Conservation (phyloP, 768 basidiomycete species). For the Calocybe cyanea region DNA sequence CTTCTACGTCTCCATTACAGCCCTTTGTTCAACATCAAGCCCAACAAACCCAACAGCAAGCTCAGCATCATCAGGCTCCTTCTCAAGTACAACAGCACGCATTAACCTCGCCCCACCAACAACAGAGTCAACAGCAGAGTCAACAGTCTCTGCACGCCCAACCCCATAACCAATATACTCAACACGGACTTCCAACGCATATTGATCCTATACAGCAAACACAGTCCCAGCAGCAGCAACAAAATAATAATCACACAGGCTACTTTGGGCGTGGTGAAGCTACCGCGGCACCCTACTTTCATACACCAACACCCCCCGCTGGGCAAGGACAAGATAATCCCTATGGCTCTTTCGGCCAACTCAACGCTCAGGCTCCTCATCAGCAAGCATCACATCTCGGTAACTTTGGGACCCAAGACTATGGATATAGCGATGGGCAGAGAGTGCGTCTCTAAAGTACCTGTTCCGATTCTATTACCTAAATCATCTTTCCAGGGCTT, state of each 20-base stretch:
- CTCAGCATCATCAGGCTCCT: slow-evolving; percentile 22
- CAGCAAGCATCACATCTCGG: slow-evolving; percentile 53
- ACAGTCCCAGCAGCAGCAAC: slow-evolving; percentile 41
- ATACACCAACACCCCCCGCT: slow-evolving; percentile 73
- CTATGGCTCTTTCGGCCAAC: slow-evolving; percentile 68
- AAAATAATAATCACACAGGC: slow-evolving; percentile 42
- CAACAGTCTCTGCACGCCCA: slow-evolving; percentile 42
- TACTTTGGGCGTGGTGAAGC: slow-evolving; percentile 72
- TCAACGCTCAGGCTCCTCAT: slow-evolving; percentile 51
- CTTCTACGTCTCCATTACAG: slow-evolving; percentile 36
- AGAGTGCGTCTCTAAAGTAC: slow-evolving; percentile 43
- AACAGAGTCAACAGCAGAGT: slow-evolving; percentile 34
- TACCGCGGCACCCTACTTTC: slow-evolving; percentile 59
- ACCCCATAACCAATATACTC: slow-evolving; percentile 53
- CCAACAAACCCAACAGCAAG: slow-evolving; percentile 23
- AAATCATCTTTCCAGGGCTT: slow-evolving; percentile 48
- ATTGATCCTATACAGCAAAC: slow-evolving; percentile 56
- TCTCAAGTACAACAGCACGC: slow-evolving; percentile 31
- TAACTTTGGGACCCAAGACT: slow-evolving; percentile 62
- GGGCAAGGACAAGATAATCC: slow-evolving; percentile 57
- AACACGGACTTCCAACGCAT: slow-evolving; percentile 63
- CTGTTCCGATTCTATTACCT: slow-evolving; percentile 6
- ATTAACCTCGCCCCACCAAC: slow-evolving; percentile 21
- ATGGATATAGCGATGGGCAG: slow-evolving; percentile 64
- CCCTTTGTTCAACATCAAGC: slow-evolving; percentile 39